A percentile compares a stretch with the other conserved stretches of the same genome.
phyloP scores from a whole-genome alignment of 2,329 filamentous ascomycete genomes.

The Aaosphaeria pasadenensis region DNA sequence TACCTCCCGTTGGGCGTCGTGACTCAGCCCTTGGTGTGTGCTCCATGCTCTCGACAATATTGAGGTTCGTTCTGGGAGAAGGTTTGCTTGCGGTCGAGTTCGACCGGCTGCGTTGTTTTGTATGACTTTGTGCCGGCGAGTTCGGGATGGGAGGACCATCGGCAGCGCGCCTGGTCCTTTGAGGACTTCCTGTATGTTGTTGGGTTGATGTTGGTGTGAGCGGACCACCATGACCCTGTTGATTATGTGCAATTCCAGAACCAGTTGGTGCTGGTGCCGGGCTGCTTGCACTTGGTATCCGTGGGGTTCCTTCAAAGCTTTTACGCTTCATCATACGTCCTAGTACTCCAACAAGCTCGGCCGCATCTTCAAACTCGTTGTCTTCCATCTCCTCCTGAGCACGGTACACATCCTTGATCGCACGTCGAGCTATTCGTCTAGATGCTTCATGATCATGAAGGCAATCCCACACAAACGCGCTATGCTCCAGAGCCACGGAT shows the following conservation, averaged over 20 bases:
- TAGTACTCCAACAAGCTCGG: slow-evolving; percentile 79
- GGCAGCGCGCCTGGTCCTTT: slow-evolving; percentile 19
- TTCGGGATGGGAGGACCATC: slow-evolving; percentile 23
- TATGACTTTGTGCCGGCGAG: slow-evolving; percentile 15
- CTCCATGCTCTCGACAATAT: slow-evolving; percentile 4
- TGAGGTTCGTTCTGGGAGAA: slow-evolving; percentile 8
- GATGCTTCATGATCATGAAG: slow-evolving; percentile 76
- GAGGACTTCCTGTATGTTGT: slow-evolving; percentile 11
- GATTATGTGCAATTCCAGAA: slow-evolving; percentile 1
- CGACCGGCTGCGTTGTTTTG: slow-evolving; percentile 25
- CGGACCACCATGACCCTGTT: slow-evolving; percentile 9
- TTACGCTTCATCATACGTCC: slow-evolving; percentile 82
- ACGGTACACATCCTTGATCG: slow-evolving; percentile 87
- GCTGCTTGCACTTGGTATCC: slow-evolving; percentile 26
- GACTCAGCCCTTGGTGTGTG: slow-evolving; percentile 1
- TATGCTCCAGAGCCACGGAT: slow-evolving; percentile 87
- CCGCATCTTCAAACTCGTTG: slow-evolving; percentile 90
- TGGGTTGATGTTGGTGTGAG: slow-evolving; percentile 10
- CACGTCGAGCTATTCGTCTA: slow-evolving; percentile 72
- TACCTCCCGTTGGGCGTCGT: slow-evolving; percentile 3
- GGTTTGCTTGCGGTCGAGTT: slow-evolving; percentile 21
- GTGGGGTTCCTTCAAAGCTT: slow-evolving; percentile 37
- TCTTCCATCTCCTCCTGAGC: slow-evolving; percentile 91
- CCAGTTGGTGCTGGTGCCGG: slow-evolving; percentile 24
- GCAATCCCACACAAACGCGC: slow-evolving; percentile 92